Evolutionary conservation across 345 rosid genomes (phyloP).

Genomic region (Rhodamnia argentea): DNA sequence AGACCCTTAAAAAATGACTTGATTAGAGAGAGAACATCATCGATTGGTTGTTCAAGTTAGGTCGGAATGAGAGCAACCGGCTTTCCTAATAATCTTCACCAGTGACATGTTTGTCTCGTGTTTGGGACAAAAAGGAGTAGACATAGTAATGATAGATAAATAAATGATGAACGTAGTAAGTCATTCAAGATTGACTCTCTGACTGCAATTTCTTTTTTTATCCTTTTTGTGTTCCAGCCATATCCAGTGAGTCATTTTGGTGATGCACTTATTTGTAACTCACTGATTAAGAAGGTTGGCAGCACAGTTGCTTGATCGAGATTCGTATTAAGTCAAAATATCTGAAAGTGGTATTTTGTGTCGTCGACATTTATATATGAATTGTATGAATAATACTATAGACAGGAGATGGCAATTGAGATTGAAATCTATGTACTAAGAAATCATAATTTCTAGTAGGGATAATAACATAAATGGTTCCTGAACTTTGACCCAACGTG

Average conservation of each 20-base stretch:
- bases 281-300: not conserved
- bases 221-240: not conserved
- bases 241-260: not conserved
- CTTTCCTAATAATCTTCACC: not conserved
- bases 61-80: not conserved
- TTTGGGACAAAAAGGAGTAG: not conserved
- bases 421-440: not conserved
- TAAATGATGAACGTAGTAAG: not conserved
- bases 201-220: not conserved
- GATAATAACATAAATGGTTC: too few relatives aligned
- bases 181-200: not conserved
- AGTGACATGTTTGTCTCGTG: not conserved
- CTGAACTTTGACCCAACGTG: too few relatives aligned
- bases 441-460: not conserved
- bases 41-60: not conserved
- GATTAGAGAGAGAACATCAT: not conserved
- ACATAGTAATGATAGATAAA: not conserved
- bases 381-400: not conserved
- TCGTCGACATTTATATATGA: not conserved
- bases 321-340: not conserved
- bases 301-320: not conserved
- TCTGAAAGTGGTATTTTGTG: not conserved
- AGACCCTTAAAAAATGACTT: not conserved
- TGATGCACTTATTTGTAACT: not conserved
- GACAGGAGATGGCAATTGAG: not conserved